phyloP scores from a whole-genome alignment of 139 green algal species.

The Raphidocelis subcapitata region DNA sequence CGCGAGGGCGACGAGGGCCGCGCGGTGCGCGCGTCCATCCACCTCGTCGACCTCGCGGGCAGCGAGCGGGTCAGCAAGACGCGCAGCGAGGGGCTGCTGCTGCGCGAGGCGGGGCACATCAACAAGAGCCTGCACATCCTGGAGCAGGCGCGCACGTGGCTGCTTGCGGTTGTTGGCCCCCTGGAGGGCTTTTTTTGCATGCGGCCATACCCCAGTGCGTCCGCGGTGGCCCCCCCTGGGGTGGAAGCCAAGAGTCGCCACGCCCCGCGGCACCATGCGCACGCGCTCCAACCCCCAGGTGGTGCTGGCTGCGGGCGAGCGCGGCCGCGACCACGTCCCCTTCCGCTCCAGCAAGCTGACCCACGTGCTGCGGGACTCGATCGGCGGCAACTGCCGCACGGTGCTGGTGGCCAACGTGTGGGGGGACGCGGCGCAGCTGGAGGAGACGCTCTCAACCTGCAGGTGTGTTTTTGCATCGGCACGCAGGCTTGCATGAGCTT shows the following conservation, averaged over 20 bases:
- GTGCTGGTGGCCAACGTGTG: constrained; percentile 71
- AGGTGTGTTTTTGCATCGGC: no score
- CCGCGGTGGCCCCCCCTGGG: no score
- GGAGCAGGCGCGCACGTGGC: constrained; percentile 65
- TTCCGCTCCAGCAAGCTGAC: constrained; percentile 72
- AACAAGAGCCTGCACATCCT: constrained; percentile 73
- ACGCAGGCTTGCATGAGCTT: no score
- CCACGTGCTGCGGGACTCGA: constrained; percentile 69
- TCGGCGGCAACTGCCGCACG: constrained; percentile 74
- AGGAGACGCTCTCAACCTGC: constrained; percentile 76
- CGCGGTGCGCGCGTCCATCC: constrained; percentile 41
- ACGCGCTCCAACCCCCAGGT: constrained; percentile 32
- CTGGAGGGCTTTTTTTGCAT: no score
- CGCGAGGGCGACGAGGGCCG: background rate
- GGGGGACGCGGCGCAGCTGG: constrained; percentile 53
- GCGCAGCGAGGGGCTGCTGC: constrained; percentile 53
- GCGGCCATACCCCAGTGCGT: no score
- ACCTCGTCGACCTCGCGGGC: constrained; percentile 73
- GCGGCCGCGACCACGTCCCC: constrained; percentile 56
- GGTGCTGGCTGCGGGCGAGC: constrained; percentile 50
- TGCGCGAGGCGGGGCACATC: constrained; percentile 70
- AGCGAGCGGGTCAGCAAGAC: constrained; percentile 74
- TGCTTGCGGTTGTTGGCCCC: no score
- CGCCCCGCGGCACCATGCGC: no score
- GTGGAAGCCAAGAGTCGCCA: no score